Conservation (phyloP, 306 rosid genomes). For the Vachellia collinsii region DNA sequence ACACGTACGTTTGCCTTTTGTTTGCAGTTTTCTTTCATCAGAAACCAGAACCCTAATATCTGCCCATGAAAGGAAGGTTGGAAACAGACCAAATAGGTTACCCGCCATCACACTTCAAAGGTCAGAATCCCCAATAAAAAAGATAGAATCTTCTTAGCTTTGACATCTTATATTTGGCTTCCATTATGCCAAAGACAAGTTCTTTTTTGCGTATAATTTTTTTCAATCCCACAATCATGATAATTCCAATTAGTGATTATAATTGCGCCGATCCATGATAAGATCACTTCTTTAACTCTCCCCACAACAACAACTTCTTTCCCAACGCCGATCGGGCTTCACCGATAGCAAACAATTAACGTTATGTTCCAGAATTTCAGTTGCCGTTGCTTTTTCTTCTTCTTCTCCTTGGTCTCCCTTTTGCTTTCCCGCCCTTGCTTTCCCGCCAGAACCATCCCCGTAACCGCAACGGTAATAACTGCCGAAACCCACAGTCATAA, state of each 20-base stretch:
- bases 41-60: constrained; percentile 4
- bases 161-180: constrained; percentile 38
- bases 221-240: constrained; percentile 18
- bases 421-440: constrained; percentile 61
- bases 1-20: not conserved
- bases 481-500: constrained; percentile 45
- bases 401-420: constrained; percentile 36
- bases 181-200: constrained; percentile 41
- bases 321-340: constrained; percentile 9
- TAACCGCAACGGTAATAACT: constrained; percentile 47
- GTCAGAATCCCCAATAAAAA: constrained; percentile 54
- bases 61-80: not conserved
- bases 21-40: constrained; percentile 31
- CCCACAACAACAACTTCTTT: not conserved
- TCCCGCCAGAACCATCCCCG: constrained; percentile 65
- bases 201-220: constrained; percentile 17
- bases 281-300: constrained; percentile 1
- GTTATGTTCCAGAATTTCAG: constrained; percentile 55
- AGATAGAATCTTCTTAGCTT: constrained; percentile 73
- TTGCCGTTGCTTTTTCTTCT: constrained; percentile 39
- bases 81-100: constrained; percentile 48
- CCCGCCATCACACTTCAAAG: constrained; percentile 60
- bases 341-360: constrained; percentile 45
- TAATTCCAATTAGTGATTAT: constrained; percentile 1
- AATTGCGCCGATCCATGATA: constrained; percentile 6